Percentiles rank a stretch among this genome's conserved stretches.
Conservation (phyloP, 2,329 filamentous ascomycete species). For the Penicillium sclerotigenum region DNA sequence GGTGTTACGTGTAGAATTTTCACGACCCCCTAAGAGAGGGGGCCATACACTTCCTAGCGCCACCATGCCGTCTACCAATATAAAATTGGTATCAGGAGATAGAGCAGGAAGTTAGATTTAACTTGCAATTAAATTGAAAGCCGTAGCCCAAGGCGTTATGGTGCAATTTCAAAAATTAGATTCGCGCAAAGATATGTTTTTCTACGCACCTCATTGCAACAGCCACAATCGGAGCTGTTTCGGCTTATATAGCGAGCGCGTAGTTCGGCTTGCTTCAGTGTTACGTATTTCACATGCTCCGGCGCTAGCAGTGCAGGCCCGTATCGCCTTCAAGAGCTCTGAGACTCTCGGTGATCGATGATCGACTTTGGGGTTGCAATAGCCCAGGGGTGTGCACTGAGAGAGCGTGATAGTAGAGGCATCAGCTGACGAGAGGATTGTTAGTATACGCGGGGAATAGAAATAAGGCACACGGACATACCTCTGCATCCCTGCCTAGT, state of each 20-base stretch:
- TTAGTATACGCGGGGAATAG: not conserved
- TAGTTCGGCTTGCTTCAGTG: slow-evolving; percentile 35
- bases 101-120: too few relatives aligned
- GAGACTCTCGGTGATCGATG: not conserved
- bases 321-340: too few relatives aligned
- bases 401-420: not conserved
- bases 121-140: too few relatives aligned
- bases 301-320: slow-evolving; percentile 29
- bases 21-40: not conserved
- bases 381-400: slow-evolving; percentile 34
- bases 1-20: not conserved
- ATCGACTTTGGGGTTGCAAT: slow-evolving; percentile 28
- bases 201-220: too few relatives aligned
- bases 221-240: slow-evolving; percentile 28
- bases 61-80: not conserved
- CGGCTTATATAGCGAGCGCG: slow-evolving; percentile 31
- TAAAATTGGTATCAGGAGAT: too few relatives aligned
- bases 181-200: too few relatives aligned
- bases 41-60: not conserved
- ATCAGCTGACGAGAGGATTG: not conserved
- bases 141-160: too few relatives aligned
- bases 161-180: too few relatives aligned
- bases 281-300: slow-evolving; percentile 19
- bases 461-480: slow-evolving; percentile 43
- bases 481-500: slow-evolving; percentile 20